Conservation (phyloP, 2,329 filamentous ascomycete genomes). For the Thelonectria olida region DNA sequence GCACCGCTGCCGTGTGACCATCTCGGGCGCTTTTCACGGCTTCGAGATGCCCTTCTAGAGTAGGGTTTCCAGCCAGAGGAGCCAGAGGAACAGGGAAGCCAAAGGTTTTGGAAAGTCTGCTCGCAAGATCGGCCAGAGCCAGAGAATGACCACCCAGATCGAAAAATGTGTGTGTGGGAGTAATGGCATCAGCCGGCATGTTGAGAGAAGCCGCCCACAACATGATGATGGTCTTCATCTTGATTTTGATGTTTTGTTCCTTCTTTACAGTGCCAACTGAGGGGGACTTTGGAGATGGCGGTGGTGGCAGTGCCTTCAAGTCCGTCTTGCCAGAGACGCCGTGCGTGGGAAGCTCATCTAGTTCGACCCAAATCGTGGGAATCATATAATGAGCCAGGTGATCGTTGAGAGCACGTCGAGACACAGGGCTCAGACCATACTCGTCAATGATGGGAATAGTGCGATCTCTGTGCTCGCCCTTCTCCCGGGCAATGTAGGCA, state of each 20-base stretch:
- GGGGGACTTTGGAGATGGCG: constrained; percentile 61
- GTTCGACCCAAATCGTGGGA: constrained; percentile 78
- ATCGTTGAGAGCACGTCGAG: constrained; percentile 70
- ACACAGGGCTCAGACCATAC: constrained; percentile 74
- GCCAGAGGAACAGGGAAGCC: constrained; percentile 78
- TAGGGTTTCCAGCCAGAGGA: constrained; percentile 76
- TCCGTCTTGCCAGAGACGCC: constrained; percentile 84
- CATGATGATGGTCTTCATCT: constrained; percentile 72
- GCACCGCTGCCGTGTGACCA: constrained; percentile 77
- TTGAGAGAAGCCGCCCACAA: constrained; percentile 78
- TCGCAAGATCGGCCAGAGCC: constrained; percentile 80
- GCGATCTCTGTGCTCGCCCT: constrained; percentile 65
- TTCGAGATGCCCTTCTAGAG: constrained; percentile 76
- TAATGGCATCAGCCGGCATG: constrained; percentile 69
- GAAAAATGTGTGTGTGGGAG: constrained; percentile 80
- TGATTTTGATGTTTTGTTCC: constrained; percentile 70
- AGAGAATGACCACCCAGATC: constrained; percentile 83
- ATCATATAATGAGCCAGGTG: constrained; percentile 87
- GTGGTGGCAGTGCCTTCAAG: constrained; percentile 74
- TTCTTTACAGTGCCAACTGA: constrained; percentile 49
- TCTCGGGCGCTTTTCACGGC: constrained; percentile 77
- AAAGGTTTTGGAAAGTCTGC: constrained; percentile 73
- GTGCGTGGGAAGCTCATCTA: constrained; percentile 77
- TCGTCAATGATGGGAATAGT: constrained; percentile 73
- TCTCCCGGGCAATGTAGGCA: constrained; percentile 78